Percentiles rank a stretch among this genome's conserved stretches.
Conservation (phyloP, 495 filamentous ascomycete species). For the Hypoxylon fuscum region DNA sequence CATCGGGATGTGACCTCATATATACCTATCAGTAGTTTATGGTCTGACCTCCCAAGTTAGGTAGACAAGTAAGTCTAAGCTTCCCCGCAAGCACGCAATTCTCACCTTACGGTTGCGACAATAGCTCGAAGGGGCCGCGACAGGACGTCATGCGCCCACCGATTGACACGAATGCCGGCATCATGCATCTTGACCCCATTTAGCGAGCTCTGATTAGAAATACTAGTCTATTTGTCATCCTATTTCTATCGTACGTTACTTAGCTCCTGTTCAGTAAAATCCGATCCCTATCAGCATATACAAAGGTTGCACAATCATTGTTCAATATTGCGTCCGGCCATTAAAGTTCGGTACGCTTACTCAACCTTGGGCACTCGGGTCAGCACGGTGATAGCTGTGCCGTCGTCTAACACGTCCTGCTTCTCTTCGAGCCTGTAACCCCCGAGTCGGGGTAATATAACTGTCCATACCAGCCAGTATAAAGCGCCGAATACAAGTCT, state of each 20-base stretch:
- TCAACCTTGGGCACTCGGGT: slow-evolving; percentile 50
- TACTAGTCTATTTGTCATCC: slow-evolving; percentile 38
- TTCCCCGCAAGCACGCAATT: slow-evolving; percentile 39
- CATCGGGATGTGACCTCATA: slow-evolving; percentile 24
- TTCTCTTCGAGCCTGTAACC: slow-evolving; percentile 68
- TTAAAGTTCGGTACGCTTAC: slow-evolving; percentile 12
- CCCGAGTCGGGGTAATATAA: slow-evolving; percentile 66
- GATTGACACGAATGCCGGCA: slow-evolving; percentile 20
- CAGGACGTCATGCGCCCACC: slow-evolving; percentile 27
- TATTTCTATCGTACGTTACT: background rate
- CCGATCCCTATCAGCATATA: background rate
- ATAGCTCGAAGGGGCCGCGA: slow-evolving; percentile 1
- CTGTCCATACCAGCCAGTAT: slow-evolving; percentile 79
- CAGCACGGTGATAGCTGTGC: slow-evolving; percentile 66
- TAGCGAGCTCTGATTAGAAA: slow-evolving; percentile 30
- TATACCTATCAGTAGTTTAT: slow-evolving; percentile 22
- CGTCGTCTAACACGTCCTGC: slow-evolving; percentile 65
- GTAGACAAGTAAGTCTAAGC: slow-evolving; percentile 22
- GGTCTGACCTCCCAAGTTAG: slow-evolving; percentile 12
- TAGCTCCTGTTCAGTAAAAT: slow-evolving; percentile 5
- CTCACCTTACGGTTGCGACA: slow-evolving; percentile 19
- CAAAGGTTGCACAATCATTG: slow-evolving; percentile 10
- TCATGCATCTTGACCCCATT: slow-evolving; percentile 17
- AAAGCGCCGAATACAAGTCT: slow-evolving; percentile 68
- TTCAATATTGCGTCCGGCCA: slow-evolving; percentile 4